Evolutionary conservation across 129 eudicot genomes (phyloP).

Genomic region (Gnaphalium uliginosum): DNA sequence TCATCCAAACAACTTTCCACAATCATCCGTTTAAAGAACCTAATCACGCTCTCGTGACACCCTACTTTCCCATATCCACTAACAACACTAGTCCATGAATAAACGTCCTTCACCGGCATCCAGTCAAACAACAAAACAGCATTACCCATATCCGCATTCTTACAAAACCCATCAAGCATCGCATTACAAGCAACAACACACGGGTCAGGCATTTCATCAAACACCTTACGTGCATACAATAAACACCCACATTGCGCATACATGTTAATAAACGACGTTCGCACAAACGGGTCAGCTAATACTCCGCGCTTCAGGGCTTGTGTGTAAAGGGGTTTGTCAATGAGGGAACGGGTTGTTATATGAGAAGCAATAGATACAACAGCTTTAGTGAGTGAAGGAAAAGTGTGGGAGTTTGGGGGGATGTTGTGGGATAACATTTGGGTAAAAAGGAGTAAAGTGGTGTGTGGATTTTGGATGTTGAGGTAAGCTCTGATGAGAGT

Average conservation of each 20-base stretch:
- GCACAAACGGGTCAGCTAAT: slow-evolving; percentile 54
- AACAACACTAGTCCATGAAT: slow-evolving; percentile 72
- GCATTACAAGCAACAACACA: slow-evolving; percentile 69
- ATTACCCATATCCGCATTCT: slow-evolving; percentile 54
- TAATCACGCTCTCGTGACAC: slow-evolving; percentile 36
- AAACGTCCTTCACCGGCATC: slow-evolving; percentile 53
- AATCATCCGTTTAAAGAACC: slow-evolving; percentile 49
- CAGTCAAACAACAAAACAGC: slow-evolving; percentile 47
- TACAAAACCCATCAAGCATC: slow-evolving; percentile 72
- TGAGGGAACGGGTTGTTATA: slow-evolving; percentile 10
- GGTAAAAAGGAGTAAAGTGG: slow-evolving; percentile 47
- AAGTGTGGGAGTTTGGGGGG: slow-evolving; percentile 65
- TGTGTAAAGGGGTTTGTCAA: slow-evolving; percentile 39
- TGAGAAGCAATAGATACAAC: slow-evolving; percentile 32
- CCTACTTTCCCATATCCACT: slow-evolving; percentile 50
- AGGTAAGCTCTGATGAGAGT: slow-evolving; percentile 70
- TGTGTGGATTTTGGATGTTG: slow-evolving; percentile 42
- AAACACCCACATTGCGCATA: slow-evolving; percentile 41
- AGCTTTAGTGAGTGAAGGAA: slow-evolving; percentile 70
- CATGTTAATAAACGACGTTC: slow-evolving; percentile 50
- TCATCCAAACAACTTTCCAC: slow-evolving; percentile 29
- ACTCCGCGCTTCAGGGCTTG: slow-evolving; percentile 67
- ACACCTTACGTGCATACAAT: slow-evolving; percentile 50
- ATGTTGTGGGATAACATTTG: slow-evolving; percentile 58
- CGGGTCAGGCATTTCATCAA: slow-evolving; percentile 63